Percentiles rank a stretch among this genome's conserved stretches.
These are phyloP conservation scores for Kurtzmaniella quercitrusa DNA, from an alignment of 1,139 yeast species.

Conservation along the genomic window DNA sequence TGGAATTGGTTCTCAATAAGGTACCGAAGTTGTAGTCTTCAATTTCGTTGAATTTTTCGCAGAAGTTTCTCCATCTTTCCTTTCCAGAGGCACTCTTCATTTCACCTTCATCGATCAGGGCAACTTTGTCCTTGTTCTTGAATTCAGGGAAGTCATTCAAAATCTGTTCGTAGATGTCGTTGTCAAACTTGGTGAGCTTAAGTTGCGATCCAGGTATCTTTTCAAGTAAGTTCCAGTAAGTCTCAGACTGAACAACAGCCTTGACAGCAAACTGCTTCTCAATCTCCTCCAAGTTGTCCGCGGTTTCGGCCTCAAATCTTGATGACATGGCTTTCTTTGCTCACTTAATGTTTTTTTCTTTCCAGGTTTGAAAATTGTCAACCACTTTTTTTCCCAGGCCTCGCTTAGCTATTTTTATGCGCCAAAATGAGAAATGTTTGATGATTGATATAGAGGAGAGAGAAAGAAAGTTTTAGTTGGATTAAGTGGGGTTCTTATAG, in stretches of 20 bases:
- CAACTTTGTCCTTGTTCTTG: slow-evolving; percentile 52
- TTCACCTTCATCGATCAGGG: slow-evolving; percentile 64
- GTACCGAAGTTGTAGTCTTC: slow-evolving; percentile 97
- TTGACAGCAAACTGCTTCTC: slow-evolving; percentile 97
- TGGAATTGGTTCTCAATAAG: slow-evolving; percentile 66
- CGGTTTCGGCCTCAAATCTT: slow-evolving; percentile 49
- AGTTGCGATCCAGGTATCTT: slow-evolving; percentile 75
- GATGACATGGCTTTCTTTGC: slow-evolving; percentile 16
- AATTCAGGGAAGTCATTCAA: slow-evolving; percentile 83
- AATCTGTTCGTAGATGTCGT: slow-evolving; percentile 71
- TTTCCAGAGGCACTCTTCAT: slow-evolving; percentile 81
- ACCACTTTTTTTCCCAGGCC: background rate
- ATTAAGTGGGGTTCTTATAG: background rate
- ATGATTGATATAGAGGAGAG: too few species aligned
- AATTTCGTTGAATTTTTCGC: slow-evolving; percentile 75
- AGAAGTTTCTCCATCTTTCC: slow-evolving; percentile 85
- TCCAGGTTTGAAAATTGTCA: background rate
- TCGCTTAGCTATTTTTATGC: background rate
- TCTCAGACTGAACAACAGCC: slow-evolving; percentile 93
- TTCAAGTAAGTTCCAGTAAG: slow-evolving; percentile 81
- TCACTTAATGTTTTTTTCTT: background rate
- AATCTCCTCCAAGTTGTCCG: slow-evolving; percentile 63
- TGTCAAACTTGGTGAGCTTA: slow-evolving; percentile 75
- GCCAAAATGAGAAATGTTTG: background rate
- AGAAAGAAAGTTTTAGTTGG: too few species aligned